Percentiles rank a stretch among this genome's conserved stretches.
These are phyloP conservation scores for Volutella citrinella DNA, from an alignment of 2,329 filamentous ascomycete species.

Conservation along the genomic window DNA sequence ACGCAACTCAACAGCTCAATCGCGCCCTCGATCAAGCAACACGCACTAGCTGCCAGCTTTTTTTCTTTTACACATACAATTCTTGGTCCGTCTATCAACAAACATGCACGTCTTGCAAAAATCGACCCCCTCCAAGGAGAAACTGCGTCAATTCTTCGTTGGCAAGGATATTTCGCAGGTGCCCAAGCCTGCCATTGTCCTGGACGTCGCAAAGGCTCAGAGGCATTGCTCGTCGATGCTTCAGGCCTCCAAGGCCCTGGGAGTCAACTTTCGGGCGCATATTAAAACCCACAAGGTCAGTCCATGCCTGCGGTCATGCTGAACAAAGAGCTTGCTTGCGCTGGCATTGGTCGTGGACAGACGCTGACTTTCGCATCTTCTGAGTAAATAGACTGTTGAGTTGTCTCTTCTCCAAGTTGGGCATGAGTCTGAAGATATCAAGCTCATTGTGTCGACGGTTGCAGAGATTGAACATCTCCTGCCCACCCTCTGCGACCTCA, in stretches of 20 bases:
- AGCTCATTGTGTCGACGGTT: constrained; percentile 59
- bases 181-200: constrained; percentile 52
- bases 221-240: constrained; percentile 59
- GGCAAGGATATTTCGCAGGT: constrained; percentile 31
- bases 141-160: constrained; percentile 23
- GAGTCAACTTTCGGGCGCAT: constrained; percentile 57
- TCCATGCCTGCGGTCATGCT: too few species aligned
- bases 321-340: too few species aligned
- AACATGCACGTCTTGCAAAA: too few species aligned
- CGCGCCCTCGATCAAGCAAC: too few species aligned
- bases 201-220: constrained; percentile 52
- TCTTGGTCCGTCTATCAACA: too few species aligned
- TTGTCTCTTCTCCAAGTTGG: constrained; percentile 55
- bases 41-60: too few species aligned
- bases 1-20: too few species aligned
- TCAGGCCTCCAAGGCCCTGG: constrained; percentile 42
- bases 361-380: too few species aligned
- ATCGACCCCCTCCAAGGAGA: constrained; percentile 5
- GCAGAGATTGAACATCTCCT: constrained; percentile 55
- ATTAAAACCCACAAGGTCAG: constrained; percentile 64
- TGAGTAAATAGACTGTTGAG: constrained; percentile 46
- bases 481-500: constrained; percentile 44
- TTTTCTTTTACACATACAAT: too few species aligned
- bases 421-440: constrained; percentile 32
- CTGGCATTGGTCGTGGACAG: too few species aligned